Base-by-base conservation (phyloP, 306 rosid species). In the Trifolium dubium region DNA sequence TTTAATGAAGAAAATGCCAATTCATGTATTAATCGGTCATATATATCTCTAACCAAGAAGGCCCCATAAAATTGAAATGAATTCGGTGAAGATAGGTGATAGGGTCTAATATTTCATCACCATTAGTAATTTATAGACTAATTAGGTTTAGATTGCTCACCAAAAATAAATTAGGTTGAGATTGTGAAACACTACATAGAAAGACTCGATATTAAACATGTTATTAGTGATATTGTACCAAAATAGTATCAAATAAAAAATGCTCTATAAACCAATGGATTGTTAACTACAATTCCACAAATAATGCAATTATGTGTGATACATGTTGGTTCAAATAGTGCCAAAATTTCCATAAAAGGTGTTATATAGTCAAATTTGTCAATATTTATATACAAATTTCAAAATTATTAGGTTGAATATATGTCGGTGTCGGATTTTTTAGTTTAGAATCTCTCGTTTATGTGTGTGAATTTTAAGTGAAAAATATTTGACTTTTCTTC, bases 161-260 rank as follows among this genome's bases (percentile, higher is more conserved):
- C 55, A 49, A 49, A 6, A 49, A 49, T 5, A n/a, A 37, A 56
- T 71, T 72, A 30, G 67, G 71, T 65, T 71, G 30, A 58, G 32
- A 72, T 59, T 46, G 40, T 37, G 53, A 64, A 54, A 54, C 51
- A 46, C 15, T 6, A 35, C 8, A 11, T 29, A 31, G 77, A 51
- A 62, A 54, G 64, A 63, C 83, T 67, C 64, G n/a, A 69, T 4
- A 10, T 43, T 55, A n/a, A 61, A 49, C 29, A 10, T 35, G 10
- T 13, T 54, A 54, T 44, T 30, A 73, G 82, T 82, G 82, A 60
- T 53, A 62, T 77, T 49, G 51, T 77, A 72, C 85, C 85, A 78
- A 82, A 73, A 73, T 56, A 14, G 10, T 53, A 31, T 40, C 5
- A 53, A 15, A 53, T 15, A 40, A 13, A 56, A 64, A 71, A 50